phyloP scores from a whole-genome alignment of 371 early-diverging fungal genomes.

The Rhizopus microsporus region DNA sequence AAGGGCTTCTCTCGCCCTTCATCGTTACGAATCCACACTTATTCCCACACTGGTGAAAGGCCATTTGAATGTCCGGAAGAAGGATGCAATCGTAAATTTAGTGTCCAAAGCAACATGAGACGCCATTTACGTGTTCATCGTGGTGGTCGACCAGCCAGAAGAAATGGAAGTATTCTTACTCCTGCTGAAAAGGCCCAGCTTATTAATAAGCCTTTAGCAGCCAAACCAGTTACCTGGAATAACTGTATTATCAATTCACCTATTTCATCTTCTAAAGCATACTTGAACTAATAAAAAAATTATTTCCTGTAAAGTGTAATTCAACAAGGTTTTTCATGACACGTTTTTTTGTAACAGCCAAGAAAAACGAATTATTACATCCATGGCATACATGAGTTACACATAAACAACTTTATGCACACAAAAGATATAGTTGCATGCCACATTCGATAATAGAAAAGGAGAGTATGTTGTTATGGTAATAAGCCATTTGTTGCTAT shows the following conservation, averaged over 20 bases:
- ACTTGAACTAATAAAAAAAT: neutral
- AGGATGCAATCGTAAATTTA: slow-evolving; percentile 73
- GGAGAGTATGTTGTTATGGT: too few relatives aligned
- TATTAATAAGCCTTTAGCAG: slow-evolving; percentile 31
- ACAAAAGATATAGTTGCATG: too few relatives aligned
- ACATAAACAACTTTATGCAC: too few relatives aligned
- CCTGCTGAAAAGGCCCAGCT: slow-evolving; percentile 23
- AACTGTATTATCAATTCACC: neutral
- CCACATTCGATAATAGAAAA: too few relatives aligned
- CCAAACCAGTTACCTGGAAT: slow-evolving; percentile 13
- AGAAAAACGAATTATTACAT: too few relatives aligned
- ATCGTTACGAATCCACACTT: slow-evolving; percentile 66
- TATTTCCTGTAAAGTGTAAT: too few relatives aligned
- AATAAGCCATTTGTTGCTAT: too few relatives aligned
- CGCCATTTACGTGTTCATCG: slow-evolving; percentile 65
- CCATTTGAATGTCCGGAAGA: slow-evolving; percentile 66
- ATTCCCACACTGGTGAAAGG: slow-evolving; percentile 77
- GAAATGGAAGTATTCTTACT: slow-evolving; percentile 16
- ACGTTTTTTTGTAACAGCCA: too few relatives aligned
- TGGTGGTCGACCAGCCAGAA: slow-evolving; percentile 27
- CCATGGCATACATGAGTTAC: too few relatives aligned
- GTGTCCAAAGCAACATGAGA: slow-evolving; percentile 77
- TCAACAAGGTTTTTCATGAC: too few relatives aligned
- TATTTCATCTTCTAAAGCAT: too few relatives aligned
- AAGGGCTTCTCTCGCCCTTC: slow-evolving; percentile 78